Conservation (phyloP, 345 rosid genomes). For the Cardamine resedifolia region DNA sequence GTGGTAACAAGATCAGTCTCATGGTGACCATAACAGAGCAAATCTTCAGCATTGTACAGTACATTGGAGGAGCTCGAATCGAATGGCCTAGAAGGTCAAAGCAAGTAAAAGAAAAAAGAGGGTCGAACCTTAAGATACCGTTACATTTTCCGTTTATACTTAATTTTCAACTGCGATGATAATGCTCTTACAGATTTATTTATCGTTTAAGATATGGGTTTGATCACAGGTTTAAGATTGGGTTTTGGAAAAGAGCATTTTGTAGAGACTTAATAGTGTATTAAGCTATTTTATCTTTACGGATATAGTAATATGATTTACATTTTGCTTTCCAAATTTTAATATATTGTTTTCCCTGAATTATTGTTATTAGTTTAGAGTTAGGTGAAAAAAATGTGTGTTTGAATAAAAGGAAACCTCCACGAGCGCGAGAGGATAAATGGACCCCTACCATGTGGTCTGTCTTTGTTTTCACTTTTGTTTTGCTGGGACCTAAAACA, state of each 20-base stretch:
- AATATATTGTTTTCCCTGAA: not conserved
- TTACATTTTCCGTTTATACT: slow-evolving; percentile 32
- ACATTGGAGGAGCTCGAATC: slow-evolving; percentile 9
- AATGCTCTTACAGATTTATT: slow-evolving; percentile 14
- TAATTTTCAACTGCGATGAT: not conserved
- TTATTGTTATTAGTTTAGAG: slow-evolving; percentile 8
- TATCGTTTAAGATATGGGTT: slow-evolving; percentile 9
- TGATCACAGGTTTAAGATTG: slow-evolving; percentile 24
- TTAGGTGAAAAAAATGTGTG: slow-evolving; percentile 18
- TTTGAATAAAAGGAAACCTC: slow-evolving; percentile 33
- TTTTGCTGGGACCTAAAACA: slow-evolving; percentile 34
- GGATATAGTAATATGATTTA: not conserved
- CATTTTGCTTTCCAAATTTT: slow-evolving; percentile 4
- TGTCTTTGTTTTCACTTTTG: slow-evolving; percentile 6
- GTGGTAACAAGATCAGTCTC: not conserved
- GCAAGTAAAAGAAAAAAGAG: not conserved
- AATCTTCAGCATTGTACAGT: slow-evolving; percentile 34
- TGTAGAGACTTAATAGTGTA: slow-evolving; percentile 19
- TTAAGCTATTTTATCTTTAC: not conserved
- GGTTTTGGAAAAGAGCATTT: not conserved
- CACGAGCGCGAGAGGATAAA: slow-evolving; percentile 31
- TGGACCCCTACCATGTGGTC: slow-evolving; percentile 39
- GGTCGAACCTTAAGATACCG: slow-evolving; percentile 26
- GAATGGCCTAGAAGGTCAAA: slow-evolving; percentile 1
- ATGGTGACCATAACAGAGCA: slow-evolving; percentile 26